Evolutionary conservation across 2,329 filamentous ascomycete species (phyloP), one percentile per base, ranked within the genome.

Genomic region (Aspergillus sp.): DNA sequence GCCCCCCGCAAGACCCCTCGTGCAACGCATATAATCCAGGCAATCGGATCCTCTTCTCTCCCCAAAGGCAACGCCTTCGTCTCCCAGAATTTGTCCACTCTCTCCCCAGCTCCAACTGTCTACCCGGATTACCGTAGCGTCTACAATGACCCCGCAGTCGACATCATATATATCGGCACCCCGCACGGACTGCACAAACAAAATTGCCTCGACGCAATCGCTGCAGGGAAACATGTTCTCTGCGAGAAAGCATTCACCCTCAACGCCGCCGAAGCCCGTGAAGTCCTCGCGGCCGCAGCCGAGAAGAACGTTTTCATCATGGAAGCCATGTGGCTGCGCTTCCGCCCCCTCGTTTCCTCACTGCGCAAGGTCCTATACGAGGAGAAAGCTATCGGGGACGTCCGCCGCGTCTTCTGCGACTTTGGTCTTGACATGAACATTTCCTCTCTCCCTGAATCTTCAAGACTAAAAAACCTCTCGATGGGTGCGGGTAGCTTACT

Each of bases 131-230:
- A 95, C 77, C 83, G 86, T 62, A 89, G 91, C 76, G 84, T 95
- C 38, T 90, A 92, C 30, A 83, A 84, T 60, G 90, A 93, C 74
- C 80, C 87, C 3, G 83, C 89, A 68, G 85, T 94, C 68, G 89
- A 94, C 75, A 90, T 93, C 70, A 79, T 95, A 77, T 95, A 94
- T 76, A 86, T 95, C 53, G 91, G 91, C 22, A 94, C 91, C 2
- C 91, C 91, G 11, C 91, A 94, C 79, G 92, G 89, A 70, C 91
- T 93, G 75, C 91, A 95, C 80, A 94, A 92, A 80, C 90, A 93
- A 75, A 92, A 94, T 78, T 84, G 87, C 64, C 89, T 91, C 84
- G 83, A 93, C n/a, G 90, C 88, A 49, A 82, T 95, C 41, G 84
- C 90, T 66, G 89, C 89, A 13, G 89, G 90, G 71, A 95, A 94